Percentiles rank a stretch among this genome's conserved stretches.
These are phyloP conservation scores for Diaporthe vaccinii DNA, from an alignment of 2,329 filamentous ascomycete genomes.

Conservation along the genomic window DNA sequence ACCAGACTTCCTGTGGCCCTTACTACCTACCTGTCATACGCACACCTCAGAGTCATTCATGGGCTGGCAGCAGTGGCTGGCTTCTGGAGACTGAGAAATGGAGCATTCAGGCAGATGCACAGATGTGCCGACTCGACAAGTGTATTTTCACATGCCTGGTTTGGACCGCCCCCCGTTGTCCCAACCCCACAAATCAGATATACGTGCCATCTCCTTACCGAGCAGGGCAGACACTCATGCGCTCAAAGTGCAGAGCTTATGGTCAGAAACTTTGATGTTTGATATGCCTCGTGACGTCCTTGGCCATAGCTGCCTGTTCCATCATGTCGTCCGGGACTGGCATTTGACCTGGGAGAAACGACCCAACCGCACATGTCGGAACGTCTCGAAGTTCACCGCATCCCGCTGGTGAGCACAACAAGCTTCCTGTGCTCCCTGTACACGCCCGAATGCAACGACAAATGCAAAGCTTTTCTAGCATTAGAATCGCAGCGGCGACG, in stretches of 20 bases:
- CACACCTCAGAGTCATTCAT: neutral
- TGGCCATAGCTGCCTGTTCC: neutral
- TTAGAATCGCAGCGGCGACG: neutral
- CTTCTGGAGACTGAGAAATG: neutral
- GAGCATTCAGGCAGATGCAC: neutral
- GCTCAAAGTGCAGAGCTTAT: neutral
- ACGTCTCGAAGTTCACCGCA: neutral
- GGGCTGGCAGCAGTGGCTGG: neutral
- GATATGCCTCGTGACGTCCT: neutral
- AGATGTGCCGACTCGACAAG: neutral
- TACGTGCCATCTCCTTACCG: neutral
- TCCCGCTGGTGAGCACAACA: neutral
- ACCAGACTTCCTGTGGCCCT: neutral
- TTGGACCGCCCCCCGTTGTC: too few relatives aligned
- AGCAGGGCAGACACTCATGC: neutral
- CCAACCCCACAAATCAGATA: neutral
- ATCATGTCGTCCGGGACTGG: neutral
- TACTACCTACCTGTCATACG: neutral
- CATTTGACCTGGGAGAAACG: neutral
- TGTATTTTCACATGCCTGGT: neutral
- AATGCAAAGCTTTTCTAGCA: neutral
- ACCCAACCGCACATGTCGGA: neutral
- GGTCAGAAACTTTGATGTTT: neutral
- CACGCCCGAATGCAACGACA: neutral
- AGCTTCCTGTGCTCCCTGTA: constrained; percentile 16